These are phyloP conservation scores for Calonectria fujianensis DNA, from an alignment of 2,329 filamentous ascomycete genomes.

Conservation along the genomic window DNA sequence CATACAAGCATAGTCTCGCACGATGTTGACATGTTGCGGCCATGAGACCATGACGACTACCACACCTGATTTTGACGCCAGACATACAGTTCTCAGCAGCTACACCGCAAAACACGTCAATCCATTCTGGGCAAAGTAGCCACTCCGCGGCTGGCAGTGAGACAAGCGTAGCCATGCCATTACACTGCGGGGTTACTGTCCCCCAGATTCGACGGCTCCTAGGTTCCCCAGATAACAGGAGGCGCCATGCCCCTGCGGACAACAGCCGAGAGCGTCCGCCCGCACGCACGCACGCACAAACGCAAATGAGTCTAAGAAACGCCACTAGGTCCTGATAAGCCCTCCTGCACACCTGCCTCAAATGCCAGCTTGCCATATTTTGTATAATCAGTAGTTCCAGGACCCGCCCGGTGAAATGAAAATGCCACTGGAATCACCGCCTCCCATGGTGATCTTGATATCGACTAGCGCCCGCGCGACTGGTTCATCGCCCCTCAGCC, in stretches of 20 bases:
- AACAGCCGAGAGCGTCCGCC: conserved; percentile 9
- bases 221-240: conserved; percentile 34
- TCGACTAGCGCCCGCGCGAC: conserved; percentile 14
- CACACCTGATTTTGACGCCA: background rate
- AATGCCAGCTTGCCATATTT: background rate
- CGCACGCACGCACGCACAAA: conserved; percentile 8
- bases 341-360: conserved; percentile 5
- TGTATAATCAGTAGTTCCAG: background rate
- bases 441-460: background rate
- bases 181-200: conserved; percentile 35
- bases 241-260: conserved; percentile 9
- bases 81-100: background rate
- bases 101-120: conserved; percentile 26
- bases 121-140: conserved; percentile 7
- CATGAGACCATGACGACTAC: conserved; percentile 6
- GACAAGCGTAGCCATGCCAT: conserved; percentile 34
- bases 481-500: conserved; percentile 32
- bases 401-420: conserved; percentile 6
- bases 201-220: conserved; percentile 32
- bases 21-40: conserved; percentile 5
- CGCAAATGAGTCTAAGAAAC: conserved; percentile 29
- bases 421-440: conserved; percentile 11
- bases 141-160: conserved; percentile 24
- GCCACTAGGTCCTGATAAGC: conserved; percentile 33
- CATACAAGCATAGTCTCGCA: conserved; percentile 23